Conservation (phyloP, 2,329 filamentous ascomycete species). For the Neospermospora avenae region DNA sequence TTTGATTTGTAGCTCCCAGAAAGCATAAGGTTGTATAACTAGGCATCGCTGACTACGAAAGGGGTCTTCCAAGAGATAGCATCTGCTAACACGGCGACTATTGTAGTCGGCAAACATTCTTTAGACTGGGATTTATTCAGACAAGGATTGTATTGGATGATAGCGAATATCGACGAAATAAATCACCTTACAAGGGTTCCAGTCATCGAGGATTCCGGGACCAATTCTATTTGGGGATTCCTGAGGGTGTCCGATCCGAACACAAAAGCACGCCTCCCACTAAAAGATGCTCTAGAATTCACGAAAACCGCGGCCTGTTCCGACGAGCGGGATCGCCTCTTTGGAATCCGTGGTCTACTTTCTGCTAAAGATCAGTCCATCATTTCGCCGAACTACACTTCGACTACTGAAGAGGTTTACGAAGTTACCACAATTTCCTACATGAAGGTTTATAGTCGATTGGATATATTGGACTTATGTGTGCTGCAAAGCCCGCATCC, state of each 20-base stretch:
- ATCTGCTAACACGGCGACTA: slow-evolving; percentile 2
- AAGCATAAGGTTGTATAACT: background rate
- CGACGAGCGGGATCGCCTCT: slow-evolving; percentile 6
- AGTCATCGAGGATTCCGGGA: background rate
- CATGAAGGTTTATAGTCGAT: background rate
- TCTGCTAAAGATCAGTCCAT: background rate
- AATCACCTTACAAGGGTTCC: background rate
- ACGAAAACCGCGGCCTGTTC: background rate
- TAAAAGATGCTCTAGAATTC: background rate
- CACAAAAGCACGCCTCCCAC: background rate
- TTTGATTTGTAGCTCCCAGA: too few species aligned
- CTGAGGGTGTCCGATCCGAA: background rate
- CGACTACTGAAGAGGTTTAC: background rate
- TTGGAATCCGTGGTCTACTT: slow-evolving; percentile 2
- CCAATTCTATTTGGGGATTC: background rate
- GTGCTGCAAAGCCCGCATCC: background rate
- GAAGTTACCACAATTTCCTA: background rate
- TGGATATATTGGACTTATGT: background rate
- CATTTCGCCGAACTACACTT: slow-evolving; percentile 6
- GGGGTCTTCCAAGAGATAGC: slow-evolving; percentile 14
- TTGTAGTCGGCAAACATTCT: background rate
- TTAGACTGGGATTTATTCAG: slow-evolving; percentile 5
- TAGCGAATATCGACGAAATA: background rate
- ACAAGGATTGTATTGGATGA: slow-evolving; percentile 3
- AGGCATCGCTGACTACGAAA: background rate